phyloP scores from a whole-genome alignment of 23 red algal species.

The Gracilaria gracilis region DNA sequence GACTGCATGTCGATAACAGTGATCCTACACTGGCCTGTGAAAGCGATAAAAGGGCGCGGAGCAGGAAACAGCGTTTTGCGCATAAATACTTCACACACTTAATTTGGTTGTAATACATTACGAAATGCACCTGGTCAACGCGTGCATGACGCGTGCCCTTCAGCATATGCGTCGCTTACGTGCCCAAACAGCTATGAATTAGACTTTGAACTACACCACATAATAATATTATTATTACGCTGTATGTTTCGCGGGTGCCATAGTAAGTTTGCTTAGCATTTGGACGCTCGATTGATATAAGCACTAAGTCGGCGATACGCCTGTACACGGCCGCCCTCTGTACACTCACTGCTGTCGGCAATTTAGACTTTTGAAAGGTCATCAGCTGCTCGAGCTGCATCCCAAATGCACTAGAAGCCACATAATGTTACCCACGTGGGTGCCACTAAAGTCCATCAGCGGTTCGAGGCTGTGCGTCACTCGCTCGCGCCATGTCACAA shows the following conservation, averaged over 20 bases:
- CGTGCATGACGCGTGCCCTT: neutral
- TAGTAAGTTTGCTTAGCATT: neutral
- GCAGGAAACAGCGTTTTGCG: neutral
- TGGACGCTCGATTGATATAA: too few relatives aligned
- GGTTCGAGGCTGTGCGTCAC: neutral
- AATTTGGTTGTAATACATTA: too few relatives aligned
- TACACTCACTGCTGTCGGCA: neutral
- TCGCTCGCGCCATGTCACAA: neutral
- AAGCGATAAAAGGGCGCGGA: constrained; percentile 30
- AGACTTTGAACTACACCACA: too few relatives aligned
- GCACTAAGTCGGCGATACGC: too few relatives aligned
- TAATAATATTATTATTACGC: too few relatives aligned
- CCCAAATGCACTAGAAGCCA: neutral
- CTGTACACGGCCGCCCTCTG: too few relatives aligned
- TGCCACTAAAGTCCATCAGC: neutral
- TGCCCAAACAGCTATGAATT: neutral
- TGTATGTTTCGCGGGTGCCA: neutral
- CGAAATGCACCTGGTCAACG: too few relatives aligned
- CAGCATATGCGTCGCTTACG: neutral
- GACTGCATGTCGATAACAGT: constrained; percentile 12
- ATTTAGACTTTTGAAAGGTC: neutral
- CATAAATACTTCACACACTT: neutral
- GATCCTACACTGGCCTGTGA: constrained; percentile 14
- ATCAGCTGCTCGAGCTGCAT: neutral
- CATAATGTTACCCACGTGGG: neutral